Evolutionary conservation across 345 rosid genomes (phyloP), one percentile per base, ranked within the genome.

Genomic region (Populus euphratica): DNA sequence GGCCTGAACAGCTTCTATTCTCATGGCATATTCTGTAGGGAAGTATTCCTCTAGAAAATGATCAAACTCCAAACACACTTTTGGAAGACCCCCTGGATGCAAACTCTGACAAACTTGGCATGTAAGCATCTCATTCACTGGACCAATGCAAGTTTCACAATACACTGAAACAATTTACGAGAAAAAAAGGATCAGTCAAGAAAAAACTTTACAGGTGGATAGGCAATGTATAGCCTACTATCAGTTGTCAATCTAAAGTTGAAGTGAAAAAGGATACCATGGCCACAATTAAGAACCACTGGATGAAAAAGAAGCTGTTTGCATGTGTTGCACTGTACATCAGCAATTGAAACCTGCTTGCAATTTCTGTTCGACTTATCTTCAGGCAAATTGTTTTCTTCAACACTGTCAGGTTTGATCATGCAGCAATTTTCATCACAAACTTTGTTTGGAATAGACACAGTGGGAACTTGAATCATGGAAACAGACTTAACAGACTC

Each of bases 221-320:
- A 67, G 49, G 62, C 59, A n/a, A 17, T 23, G 17, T 50, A 43
- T 76, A 29, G 47, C 38, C 38, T 54, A 74, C 63, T 20, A 35
- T 25, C 64, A 25, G 23, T 21, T 20, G 67, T 38, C 54, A 17
- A 38, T n/a, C 74, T 41, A 11, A 54, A 75, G 41, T 50, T 54
- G 68, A 41, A 59, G 54, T 47, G 41, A 59, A 84, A 69, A 62
- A 59, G 25, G 13, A 31, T 91, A 94, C 98, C 98, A 81, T 94
- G 97, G 79, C 97, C 97, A 59, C 95, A 94, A 75, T 94, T 93
- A 80, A 93, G 94, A 75, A 81, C 90, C 43, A 90, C 86, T 0
- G 98, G 94, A 72, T 68, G 86, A 69, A 86, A 79, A 21, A 90
- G 90, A 73, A 93, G 76, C 75, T 91, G 87, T 77, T 88, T 88